Percentiles rank a stretch among this genome's conserved stretches.
Evolutionary conservation across 257 asterid species (phyloP).

Genomic region (Fraxinus excelsior): DNA sequence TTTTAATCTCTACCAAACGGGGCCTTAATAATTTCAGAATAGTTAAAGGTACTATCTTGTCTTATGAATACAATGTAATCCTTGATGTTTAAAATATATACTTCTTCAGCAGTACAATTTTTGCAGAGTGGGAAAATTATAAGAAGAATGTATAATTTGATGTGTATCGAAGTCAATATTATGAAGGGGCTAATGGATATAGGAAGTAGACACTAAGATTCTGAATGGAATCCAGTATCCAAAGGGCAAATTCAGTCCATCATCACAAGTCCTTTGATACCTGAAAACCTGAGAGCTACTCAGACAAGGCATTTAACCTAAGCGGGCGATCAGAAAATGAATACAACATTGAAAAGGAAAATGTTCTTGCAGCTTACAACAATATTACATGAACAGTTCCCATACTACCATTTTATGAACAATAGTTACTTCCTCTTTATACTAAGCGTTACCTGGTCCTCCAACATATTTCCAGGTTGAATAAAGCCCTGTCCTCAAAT

Average conservation of each 20-base stretch:
- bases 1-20: no score
- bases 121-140: background rate
- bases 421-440: background rate
- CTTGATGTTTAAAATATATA: background rate
- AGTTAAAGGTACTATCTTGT: background rate
- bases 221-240: background rate
- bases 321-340: background rate
- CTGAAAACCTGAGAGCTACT: background rate
- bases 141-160: background rate
- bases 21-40: conserved; percentile 3
- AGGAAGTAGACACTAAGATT: background rate
- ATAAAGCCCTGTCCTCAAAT: background rate
- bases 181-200: background rate
- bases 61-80: background rate
- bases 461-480: background rate
- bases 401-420: background rate
- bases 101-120: background rate
- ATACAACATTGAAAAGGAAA: background rate
- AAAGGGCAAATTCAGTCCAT: background rate
- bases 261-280: background rate
- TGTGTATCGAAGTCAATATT: background rate
- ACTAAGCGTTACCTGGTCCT: background rate
- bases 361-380: background rate
- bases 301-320: background rate
- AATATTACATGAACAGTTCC: background rate